Percentiles rank a stretch among this genome's conserved stretches.
Evolutionary conservation across 257 asterid species (phyloP).

Genomic region (Gentiana macrophylla): DNA sequence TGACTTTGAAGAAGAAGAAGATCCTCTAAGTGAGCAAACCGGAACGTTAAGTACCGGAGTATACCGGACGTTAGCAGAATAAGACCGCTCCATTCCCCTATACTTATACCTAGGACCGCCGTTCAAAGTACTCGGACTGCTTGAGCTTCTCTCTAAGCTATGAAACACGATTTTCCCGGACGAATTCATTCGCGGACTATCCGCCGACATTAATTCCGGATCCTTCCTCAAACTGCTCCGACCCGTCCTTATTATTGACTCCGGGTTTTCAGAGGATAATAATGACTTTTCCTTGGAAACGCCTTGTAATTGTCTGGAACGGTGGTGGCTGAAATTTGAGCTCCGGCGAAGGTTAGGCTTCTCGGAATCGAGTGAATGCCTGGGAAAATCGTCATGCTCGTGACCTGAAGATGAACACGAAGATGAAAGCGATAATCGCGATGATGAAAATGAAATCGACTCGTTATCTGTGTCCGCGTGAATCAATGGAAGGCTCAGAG

Average conservation of each 20-base stretch:
- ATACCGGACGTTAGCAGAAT: constrained; percentile 80
- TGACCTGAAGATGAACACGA: constrained; percentile 55
- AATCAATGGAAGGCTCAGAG: constrained; percentile 39
- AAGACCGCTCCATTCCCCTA: constrained; percentile 87
- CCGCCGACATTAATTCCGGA: constrained; percentile 47
- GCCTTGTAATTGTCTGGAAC: constrained; percentile 29
- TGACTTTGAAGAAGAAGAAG: constrained; percentile 41
- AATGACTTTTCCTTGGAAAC: constrained; percentile 34
- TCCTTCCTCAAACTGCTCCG: constrained; percentile 42
- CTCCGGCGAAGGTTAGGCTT: constrained; percentile 12
- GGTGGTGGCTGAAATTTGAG: constrained; percentile 9
- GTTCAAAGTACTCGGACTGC: constrained; percentile 81
- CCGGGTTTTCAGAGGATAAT: constrained; percentile 35
- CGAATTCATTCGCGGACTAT: constrained; percentile 92
- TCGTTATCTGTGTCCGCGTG: constrained; percentile 31
- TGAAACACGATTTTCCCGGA: constrained; percentile 88
- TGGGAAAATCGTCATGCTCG: constrained; percentile 47
- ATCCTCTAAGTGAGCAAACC: constrained; percentile 70
- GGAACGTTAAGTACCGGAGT: constrained; percentile 94
- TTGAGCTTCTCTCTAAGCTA: constrained; percentile 86
- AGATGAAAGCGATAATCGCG: constrained; percentile 47
- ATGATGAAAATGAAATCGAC: constrained; percentile 24
- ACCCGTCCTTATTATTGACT: constrained; percentile 24
- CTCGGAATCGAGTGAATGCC: constrained; percentile 49
- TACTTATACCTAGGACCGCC: constrained; percentile 65